Percentiles rank a stretch among this genome's conserved stretches.
These are phyloP conservation scores for Coemansia sp. DNA, from an alignment of 192 early-diverging fungal genomes.

Conservation along the genomic window DNA sequence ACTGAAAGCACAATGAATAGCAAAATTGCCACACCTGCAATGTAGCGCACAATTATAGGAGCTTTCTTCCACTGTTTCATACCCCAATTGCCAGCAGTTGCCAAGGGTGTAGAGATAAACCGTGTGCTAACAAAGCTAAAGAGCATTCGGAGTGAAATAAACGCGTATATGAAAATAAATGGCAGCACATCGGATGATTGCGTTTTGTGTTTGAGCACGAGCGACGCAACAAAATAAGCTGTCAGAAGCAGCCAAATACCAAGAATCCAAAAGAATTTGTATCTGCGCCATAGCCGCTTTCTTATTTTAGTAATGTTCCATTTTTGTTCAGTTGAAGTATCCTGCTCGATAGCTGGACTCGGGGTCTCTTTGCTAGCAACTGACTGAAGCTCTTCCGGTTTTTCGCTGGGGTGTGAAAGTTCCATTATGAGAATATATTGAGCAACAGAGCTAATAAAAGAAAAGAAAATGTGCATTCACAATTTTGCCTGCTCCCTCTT, in stretches of 20 bases:
- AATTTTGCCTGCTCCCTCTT: not conserved
- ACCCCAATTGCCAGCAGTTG: not conserved
- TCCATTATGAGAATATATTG: not conserved
- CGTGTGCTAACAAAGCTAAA: slow-evolving; percentile 43
- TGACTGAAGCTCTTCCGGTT: not conserved
- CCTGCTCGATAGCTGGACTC: not conserved
- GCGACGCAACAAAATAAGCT: slow-evolving; percentile 64
- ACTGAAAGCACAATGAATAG: slow-evolving; percentile 59
- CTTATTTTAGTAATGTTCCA: not conserved
- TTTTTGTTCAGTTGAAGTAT: not conserved
- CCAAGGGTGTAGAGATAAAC: slow-evolving; percentile 22
- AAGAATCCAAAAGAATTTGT: slow-evolving; percentile 11
- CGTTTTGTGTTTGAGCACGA: slow-evolving; percentile 55
- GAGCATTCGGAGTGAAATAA: slow-evolving; percentile 56
- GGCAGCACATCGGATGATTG: slow-evolving; percentile 55
- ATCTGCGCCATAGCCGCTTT: not conserved
- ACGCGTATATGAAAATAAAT: slow-evolving; percentile 53
- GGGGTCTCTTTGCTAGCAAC: not conserved
- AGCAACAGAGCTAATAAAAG: not conserved
- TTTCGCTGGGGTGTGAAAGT: not conserved
- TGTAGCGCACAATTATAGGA: slow-evolving; percentile 49
- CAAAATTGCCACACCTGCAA: slow-evolving; percentile 55
- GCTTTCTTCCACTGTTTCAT: slow-evolving; percentile 26
- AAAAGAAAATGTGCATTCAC: not conserved
- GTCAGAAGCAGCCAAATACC: slow-evolving; percentile 58